Base-by-base conservation (phyloP, 495 filamentous ascomycete species). In the Penicillium ucsense region DNA sequence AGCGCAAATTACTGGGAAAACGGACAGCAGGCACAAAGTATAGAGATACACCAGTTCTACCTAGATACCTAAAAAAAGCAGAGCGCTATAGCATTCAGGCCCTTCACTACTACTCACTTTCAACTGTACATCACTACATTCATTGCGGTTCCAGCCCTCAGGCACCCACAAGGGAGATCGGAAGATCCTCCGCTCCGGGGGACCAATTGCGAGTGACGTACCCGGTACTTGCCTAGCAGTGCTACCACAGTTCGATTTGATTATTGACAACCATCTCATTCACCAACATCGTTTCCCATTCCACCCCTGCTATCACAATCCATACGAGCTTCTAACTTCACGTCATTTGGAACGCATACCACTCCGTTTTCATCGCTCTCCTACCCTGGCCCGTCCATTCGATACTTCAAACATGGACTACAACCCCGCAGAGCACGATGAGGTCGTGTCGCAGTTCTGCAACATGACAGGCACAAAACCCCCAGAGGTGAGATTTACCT, bases 371-470 rank as follows among this genome's bases (percentile, higher is more conserved):
- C 20, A 20, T 20, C 20, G 20, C 20, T 20, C 20, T 20, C 2
- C 2, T 20, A 20, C 20, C 20, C 20, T 20, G 20, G 20, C 20
- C 20, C 7, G 2, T 38, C 28, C 34, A 27, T 33, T 45, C 43
- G 20, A 20, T 20, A 60, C 31, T 50, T 48, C 47, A 50, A 66
- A 50, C 46, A 81, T 81, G 77, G 74, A 70, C 20, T 78, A 80
- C 66, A 66, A 65, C 58, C 68, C 70, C 60, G 53, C 62, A 32
- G 75, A 83, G 54, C 81, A 81, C 48, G 83, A 90, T 63, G 74
- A 76, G 54, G 66, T 86, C 48, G 81, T 92, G 50, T 75, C 77
- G 53, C 72, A 84, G 62, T 89, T 95, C 66, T 81, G 80, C 62
- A 70, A 70, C 43, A 71, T 95, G 57, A 91, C 89, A 3, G 80